These are phyloP conservation scores for Leucoagaricus sp. DNA, from an alignment of 1,284 basidiomycete species.

Conservation along the genomic window DNA sequence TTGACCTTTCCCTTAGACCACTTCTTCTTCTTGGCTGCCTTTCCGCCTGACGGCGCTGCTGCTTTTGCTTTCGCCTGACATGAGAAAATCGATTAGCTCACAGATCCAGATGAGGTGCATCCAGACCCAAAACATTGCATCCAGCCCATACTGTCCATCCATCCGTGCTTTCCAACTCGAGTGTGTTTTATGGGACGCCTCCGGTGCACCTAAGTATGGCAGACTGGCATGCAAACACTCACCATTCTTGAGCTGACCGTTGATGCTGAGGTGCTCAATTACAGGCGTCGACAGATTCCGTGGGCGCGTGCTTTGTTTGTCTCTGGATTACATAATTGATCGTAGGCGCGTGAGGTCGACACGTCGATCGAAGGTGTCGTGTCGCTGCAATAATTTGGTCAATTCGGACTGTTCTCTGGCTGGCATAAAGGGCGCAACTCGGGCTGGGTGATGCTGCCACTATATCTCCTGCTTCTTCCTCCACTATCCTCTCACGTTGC, in stretches of 20 bases:
- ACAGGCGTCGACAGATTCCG: conserved; percentile 20
- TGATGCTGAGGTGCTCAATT: conserved; percentile 32
- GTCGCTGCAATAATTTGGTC: conserved; percentile 8
- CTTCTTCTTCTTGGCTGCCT: conserved; percentile 98
- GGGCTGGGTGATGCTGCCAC: conserved; percentile 42
- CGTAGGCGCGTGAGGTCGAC: conserved; percentile 25
- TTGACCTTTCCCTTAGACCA: conserved; percentile 99
- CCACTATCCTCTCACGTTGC: conserved; percentile 40
- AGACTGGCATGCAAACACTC: conserved; percentile 27
- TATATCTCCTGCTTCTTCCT: conserved; percentile 44
- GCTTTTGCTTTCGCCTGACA: conserved; percentile 80
- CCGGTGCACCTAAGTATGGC: conserved; percentile 10
- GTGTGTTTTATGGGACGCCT: not conserved
- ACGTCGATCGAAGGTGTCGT: conserved; percentile 28
- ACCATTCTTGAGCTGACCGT: conserved; percentile 43
- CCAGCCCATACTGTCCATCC: conserved; percentile 26
- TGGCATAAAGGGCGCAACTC: not conserved
- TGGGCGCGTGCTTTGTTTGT: conserved; percentile 39
- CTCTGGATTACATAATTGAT: conserved; percentile 29
- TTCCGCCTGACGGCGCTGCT: conserved; percentile 60
- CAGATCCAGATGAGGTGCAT: conserved; percentile 26
- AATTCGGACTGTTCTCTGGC: conserved; percentile 2
- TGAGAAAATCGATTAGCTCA: conserved; percentile 20
- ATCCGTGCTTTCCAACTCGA: not conserved
- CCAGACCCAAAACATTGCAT: conserved; percentile 30